phyloP scores from a whole-genome alignment of 1,284 basidiomycete species.

The Lentinula novae-zelandiae region DNA sequence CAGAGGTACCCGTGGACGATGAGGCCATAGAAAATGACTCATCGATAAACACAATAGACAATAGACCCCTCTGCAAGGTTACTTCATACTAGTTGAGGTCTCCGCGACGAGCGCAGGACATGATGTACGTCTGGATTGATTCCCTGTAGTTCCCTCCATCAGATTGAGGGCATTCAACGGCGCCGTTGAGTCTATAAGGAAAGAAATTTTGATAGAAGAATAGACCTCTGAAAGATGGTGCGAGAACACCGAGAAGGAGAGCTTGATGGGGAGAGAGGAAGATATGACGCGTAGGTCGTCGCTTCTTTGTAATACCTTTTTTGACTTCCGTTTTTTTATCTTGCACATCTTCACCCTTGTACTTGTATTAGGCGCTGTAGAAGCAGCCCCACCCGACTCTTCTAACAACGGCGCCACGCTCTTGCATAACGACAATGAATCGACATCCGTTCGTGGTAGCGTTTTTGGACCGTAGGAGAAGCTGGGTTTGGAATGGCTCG shows the following conservation, averaged over 20 bases:
- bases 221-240: constrained; percentile 93
- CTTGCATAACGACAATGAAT: constrained; percentile 87
- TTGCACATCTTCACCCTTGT: background rate
- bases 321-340: background rate
- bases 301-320: background rate
- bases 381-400: constrained; percentile 39
- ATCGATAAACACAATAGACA: constrained; percentile 82
- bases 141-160: too few species aligned
- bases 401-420: constrained; percentile 82
- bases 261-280: constrained; percentile 88
- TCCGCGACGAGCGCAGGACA: constrained; percentile 87
- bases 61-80: constrained; percentile 90
- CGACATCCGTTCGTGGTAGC: constrained; percentile 92
- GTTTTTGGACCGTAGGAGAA: constrained; percentile 68
- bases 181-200: constrained; percentile 72
- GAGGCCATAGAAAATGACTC: constrained; percentile 58
- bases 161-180: constrained; percentile 31
- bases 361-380: background rate
- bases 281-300: constrained; percentile 71
- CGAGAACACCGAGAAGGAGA: constrained; percentile 89
- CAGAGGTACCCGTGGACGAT: background rate
- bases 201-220: constrained; percentile 79
- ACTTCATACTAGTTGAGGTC: constrained; percentile 81
- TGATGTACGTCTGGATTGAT: constrained; percentile 83
- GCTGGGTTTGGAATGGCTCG: constrained; percentile 86